Evolutionary conservation across 495 filamentous ascomycete species (phyloP).

Genomic region (Penicillium waksmanii): DNA sequence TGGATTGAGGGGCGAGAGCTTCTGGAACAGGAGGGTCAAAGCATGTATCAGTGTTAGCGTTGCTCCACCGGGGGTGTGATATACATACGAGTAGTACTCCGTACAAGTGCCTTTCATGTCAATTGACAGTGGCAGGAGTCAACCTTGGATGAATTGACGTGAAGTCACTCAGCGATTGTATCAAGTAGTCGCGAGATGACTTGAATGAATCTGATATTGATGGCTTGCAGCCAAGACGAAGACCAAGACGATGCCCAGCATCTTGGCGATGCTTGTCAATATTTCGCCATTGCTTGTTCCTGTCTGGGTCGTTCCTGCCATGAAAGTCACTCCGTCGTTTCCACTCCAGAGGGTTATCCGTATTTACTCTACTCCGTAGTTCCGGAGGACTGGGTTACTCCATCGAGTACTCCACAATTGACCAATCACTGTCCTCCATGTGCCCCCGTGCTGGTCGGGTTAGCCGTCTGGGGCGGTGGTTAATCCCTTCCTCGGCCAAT

Average conservation of each 20-base stretch:
- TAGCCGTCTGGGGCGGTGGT: slow-evolving; percentile 1
- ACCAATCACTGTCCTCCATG: background rate
- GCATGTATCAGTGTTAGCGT: background rate
- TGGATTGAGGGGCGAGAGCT: background rate
- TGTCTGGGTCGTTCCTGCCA: slow-evolving; percentile 1
- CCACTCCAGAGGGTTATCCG: background rate
- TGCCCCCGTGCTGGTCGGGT: background rate
- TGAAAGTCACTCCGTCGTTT: background rate
- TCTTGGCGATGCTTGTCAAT: slow-evolving; percentile 4
- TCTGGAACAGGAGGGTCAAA: slow-evolving; percentile 4
- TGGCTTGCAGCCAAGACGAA: background rate
- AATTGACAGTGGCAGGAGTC: background rate
- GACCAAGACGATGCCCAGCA: slow-evolving; percentile 6
- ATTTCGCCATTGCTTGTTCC: slow-evolving; percentile 2
- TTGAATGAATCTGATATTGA: background rate
- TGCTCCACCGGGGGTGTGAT: background rate
- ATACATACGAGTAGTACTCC: background rate
- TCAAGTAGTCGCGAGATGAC: background rate
- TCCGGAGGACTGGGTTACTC: too few species aligned
- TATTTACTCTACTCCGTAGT: background rate
- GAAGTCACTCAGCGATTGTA: background rate
- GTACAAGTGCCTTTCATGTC: background rate
- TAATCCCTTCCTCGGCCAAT: background rate
- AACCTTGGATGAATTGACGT: background rate
- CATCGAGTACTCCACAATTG: too few species aligned